Conservation (phyloP, 495 filamentous ascomycete species). For the Penicillium psychrofluorescens region DNA sequence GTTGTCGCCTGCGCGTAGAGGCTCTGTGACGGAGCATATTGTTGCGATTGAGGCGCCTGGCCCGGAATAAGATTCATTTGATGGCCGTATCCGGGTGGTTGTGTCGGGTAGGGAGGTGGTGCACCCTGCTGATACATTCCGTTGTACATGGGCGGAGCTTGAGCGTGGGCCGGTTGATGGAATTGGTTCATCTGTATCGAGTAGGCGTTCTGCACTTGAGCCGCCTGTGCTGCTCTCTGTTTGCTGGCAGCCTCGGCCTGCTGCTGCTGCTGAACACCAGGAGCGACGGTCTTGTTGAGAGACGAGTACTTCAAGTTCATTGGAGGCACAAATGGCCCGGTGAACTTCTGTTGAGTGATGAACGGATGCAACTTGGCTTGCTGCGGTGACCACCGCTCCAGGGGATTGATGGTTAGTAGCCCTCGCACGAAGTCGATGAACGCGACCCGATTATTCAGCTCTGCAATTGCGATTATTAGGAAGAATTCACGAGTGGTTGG, state of each 20-base stretch:
- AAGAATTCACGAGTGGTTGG: background rate
- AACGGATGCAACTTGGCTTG: constrained; percentile 97
- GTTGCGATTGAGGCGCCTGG: constrained; percentile 62
- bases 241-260: constrained; percentile 88
- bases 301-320: constrained; percentile 89
- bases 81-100: constrained; percentile 59
- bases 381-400: constrained; percentile 96
- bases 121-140: constrained; percentile 70
- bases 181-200: constrained; percentile 58
- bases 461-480: constrained; percentile 41
- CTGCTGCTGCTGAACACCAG: constrained; percentile 95
- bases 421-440: constrained; percentile 99
- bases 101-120: constrained; percentile 82
- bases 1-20: constrained; percentile 84
- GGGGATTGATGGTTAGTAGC: constrained; percentile 85
- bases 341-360: constrained; percentile 97
- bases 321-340: constrained; percentile 91
- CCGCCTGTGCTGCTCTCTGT: constrained; percentile 61
- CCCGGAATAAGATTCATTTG: constrained; percentile 67
- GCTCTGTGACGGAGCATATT: constrained; percentile 62
- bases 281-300: constrained; percentile 77
- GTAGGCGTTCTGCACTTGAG: constrained; percentile 52
- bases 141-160: constrained; percentile 65
- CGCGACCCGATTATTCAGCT: constrained; percentile 96
- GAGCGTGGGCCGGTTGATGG: constrained; percentile 39